Percentiles rank a stretch among this genome's conserved stretches.
Conservation (phyloP, 2,329 filamentous ascomycete species). For the Cladophialophora bantiana region DNA sequence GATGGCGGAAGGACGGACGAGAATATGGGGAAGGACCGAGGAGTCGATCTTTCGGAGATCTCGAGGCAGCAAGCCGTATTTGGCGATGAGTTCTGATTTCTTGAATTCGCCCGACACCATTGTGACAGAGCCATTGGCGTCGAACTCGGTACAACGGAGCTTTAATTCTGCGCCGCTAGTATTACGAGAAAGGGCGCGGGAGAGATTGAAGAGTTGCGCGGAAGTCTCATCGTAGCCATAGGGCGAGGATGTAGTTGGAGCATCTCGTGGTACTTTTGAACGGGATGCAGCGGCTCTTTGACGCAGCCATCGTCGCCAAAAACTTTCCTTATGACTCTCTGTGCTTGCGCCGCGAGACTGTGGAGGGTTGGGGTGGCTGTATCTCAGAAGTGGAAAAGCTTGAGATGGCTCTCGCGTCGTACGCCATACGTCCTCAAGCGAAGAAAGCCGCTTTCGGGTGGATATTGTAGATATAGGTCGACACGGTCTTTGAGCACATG, state of each 20-base stretch:
- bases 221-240: slow-evolving; percentile 53
- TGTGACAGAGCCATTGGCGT: slow-evolving; percentile 89
- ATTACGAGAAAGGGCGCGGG: slow-evolving; percentile 60
- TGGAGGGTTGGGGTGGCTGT: slow-evolving; percentile 27
- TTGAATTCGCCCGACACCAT: slow-evolving; percentile 95
- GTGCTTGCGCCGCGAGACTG: slow-evolving; percentile 35
- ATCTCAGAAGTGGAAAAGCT: slow-evolving; percentile 35
- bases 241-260: slow-evolving; percentile 14
- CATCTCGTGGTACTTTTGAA: slow-evolving; percentile 20
- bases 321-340: slow-evolving; percentile 33
- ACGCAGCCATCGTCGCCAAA: slow-evolving; percentile 34
- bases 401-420: slow-evolving; percentile 36
- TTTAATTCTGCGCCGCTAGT: slow-evolving; percentile 80
- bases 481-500: slow-evolving; percentile 29
- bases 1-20: slow-evolving; percentile 90
- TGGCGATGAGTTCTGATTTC: slow-evolving; percentile 95
- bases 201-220: slow-evolving; percentile 70
- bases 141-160: slow-evolving; percentile 91
- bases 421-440: slow-evolving; percentile 34
- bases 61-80: slow-evolving; percentile 79
- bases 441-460: slow-evolving; percentile 16
- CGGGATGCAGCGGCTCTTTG: slow-evolving; percentile 26
- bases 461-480: slow-evolving; percentile 30
- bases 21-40: slow-evolving; percentile 91
- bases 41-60: slow-evolving; percentile 98